phyloP scores from a whole-genome alignment of 176 grass and related monocot genomes.

The Hordeum marinum region DNA sequence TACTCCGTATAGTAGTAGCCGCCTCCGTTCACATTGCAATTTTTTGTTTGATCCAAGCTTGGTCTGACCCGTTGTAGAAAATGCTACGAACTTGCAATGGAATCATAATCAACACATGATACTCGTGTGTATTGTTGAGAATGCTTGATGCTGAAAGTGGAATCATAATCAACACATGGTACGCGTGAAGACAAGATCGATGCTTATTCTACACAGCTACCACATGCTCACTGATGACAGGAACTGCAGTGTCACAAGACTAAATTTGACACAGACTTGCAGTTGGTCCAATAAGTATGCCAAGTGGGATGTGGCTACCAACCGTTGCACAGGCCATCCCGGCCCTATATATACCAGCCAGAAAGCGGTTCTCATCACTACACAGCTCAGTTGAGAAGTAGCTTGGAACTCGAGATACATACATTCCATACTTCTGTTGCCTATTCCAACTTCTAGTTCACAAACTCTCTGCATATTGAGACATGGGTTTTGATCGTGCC shows the following conservation, averaged over 20 bases:
- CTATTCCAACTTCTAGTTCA: background rate
- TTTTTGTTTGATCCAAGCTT: background rate
- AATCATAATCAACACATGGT: background rate
- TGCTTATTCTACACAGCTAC: background rate
- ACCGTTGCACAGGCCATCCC: background rate
- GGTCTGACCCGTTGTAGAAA: background rate
- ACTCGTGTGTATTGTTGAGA: too few species aligned
- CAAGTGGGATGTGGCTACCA: background rate
- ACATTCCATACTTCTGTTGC: background rate
- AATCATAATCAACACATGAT: background rate
- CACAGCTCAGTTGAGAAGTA: background rate
- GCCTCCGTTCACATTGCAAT: too few species aligned
- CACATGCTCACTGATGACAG: background rate
- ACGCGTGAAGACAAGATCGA: background rate
- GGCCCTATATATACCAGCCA: background rate
- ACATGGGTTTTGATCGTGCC: background rate
- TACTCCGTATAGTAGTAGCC: too few species aligned
- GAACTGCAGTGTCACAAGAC: background rate
- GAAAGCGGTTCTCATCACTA: background rate
- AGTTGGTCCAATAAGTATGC: background rate
- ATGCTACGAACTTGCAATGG: background rate
- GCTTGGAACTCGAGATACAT: background rate
- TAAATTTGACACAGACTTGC: background rate
- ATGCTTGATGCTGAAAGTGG: background rate
- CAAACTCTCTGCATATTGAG: background rate